Evolutionary conservation across 257 asterid species (phyloP).

Genomic region (Striga asiatica): DNA sequence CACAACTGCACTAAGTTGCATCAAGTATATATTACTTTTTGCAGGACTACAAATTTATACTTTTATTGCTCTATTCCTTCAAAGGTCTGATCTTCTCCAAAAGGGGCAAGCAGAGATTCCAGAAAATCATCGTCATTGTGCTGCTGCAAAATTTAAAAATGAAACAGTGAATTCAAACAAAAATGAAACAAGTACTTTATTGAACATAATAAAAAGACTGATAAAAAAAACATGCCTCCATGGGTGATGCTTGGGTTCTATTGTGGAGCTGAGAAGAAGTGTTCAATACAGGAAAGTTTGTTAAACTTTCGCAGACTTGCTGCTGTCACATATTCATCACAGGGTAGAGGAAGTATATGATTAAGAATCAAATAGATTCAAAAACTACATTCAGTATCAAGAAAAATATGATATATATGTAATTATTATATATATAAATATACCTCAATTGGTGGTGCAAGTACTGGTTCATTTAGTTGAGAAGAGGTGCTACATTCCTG

Average conservation of each 20-base stretch:
- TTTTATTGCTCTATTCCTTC: slow-evolving; percentile 14
- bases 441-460: slow-evolving; percentile 12
- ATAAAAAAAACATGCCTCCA: neutral
- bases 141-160: slow-evolving; percentile 13
- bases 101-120: slow-evolving; percentile 31
- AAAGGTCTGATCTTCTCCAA: slow-evolving; percentile 15
- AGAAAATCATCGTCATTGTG: slow-evolving; percentile 26
- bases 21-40: too few relatives aligned
- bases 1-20: too few relatives aligned
- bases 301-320: neutral
- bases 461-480: slow-evolving; percentile 5
- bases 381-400: neutral
- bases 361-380: neutral
- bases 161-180: neutral
- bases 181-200: neutral
- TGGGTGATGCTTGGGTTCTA: neutral
- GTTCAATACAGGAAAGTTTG: slow-evolving; percentile 1
- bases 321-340: neutral
- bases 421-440: neutral
- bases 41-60: too few relatives aligned
- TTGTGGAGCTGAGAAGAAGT: neutral
- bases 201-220: neutral
- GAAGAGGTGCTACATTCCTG: slow-evolving; percentile 13
- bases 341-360: neutral
- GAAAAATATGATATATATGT: neutral